Evolutionary conservation across 129 eudicot species (phyloP).

Genomic region (Pittosporum tobira): DNA sequence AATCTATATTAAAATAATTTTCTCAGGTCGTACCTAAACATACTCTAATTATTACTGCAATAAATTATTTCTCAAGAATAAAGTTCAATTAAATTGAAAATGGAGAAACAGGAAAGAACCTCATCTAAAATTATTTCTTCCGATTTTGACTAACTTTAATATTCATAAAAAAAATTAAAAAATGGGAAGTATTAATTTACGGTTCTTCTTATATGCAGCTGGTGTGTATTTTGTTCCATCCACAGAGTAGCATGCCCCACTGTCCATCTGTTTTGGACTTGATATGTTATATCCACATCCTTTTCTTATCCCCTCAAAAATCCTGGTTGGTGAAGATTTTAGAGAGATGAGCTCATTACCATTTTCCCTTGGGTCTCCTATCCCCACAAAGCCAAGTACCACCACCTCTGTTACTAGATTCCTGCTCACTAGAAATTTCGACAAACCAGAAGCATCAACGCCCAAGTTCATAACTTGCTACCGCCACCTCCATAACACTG

Average conservation of each 20-base stretch:
- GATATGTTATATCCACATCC: background rate
- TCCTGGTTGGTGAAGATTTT: conserved; percentile 6
- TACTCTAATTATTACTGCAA: no score
- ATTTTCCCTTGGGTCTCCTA: conserved; percentile 24
- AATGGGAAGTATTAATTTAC: no score
- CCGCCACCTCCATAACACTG: background rate
- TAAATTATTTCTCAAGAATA: no score
- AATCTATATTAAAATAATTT: no score
- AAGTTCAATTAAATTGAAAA: no score
- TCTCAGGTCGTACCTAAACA: no score
- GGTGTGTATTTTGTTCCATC: background rate
- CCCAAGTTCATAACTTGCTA: conserved; percentile 5
- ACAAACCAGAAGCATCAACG: conserved; percentile 10
- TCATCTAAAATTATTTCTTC: no score
- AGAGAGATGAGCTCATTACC: conserved; percentile 24
- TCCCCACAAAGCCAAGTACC: conserved; percentile 16
- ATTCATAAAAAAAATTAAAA: no score
- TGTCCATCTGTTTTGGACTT: background rate
- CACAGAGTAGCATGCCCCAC: no score
- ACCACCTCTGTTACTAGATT: background rate
- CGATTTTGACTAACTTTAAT: no score
- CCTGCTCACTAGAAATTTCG: background rate
- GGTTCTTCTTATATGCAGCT: no score
- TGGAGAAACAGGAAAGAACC: no score
- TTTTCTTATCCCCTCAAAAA: conserved; percentile 15